A percentile compares a stretch with the other conserved stretches of the same genome.
phyloP scores from a whole-genome alignment of 306 rosid species.

The Herpetospermum pedunculosum region DNA sequence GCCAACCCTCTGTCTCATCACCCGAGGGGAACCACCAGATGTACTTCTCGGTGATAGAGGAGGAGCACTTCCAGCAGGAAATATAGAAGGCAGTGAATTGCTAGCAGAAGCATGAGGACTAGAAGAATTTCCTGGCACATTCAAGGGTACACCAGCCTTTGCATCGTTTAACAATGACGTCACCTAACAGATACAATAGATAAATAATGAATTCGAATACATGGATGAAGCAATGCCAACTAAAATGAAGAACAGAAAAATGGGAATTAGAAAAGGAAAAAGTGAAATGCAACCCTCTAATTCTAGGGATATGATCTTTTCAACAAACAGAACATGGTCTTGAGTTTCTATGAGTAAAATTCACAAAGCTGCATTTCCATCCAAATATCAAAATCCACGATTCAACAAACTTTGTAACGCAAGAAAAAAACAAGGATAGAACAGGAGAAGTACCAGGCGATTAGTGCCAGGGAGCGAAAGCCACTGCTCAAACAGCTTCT shows the following conservation, averaged over 20 bases:
- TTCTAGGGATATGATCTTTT: background rate
- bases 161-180: conserved; percentile 75
- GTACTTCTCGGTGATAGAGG: conserved; percentile 91
- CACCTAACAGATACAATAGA: conserved; percentile 31
- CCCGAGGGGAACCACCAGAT: conserved; percentile 94
- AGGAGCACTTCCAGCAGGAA: conserved; percentile 98
- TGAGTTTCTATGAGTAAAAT: background rate
- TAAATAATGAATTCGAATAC: background rate
- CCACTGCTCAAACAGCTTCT: conserved; percentile 88
- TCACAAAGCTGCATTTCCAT: background rate
- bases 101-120: conserved; percentile 72
- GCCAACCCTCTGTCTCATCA: conserved; percentile 80
- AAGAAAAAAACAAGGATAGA: background rate
- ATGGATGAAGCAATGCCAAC: background rate
- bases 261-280: background rate
- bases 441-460: conserved; percentile 52
- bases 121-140: conserved; percentile 78
- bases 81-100: conserved; percentile 91
- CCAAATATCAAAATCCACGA: background rate
- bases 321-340: background rate
- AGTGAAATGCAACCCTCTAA: background rate
- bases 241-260: background rate
- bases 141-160: conserved; percentile 80
- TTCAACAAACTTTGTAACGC: background rate
- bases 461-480: conserved; percentile 76